Evolutionary conservation across 495 filamentous ascomycete species (phyloP).

Genomic region (Penicillium salamii): DNA sequence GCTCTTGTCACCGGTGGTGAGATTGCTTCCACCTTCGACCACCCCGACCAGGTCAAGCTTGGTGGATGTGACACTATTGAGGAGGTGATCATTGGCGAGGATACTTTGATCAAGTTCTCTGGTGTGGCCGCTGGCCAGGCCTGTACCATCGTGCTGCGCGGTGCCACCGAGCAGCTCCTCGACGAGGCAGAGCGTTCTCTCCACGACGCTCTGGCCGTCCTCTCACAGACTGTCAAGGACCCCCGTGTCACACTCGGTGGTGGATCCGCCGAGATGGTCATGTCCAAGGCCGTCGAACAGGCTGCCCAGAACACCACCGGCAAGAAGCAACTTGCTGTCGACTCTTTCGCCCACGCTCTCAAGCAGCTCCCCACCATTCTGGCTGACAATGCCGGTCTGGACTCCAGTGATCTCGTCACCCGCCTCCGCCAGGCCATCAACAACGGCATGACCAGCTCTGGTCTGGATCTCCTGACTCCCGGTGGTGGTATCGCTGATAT

Average conservation of each 20-base stretch:
- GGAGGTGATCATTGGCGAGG: slow-evolving; percentile 96
- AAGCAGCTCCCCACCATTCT: slow-evolving; percentile 94
- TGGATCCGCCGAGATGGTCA: slow-evolving; percentile 96
- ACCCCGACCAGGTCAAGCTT: slow-evolving; percentile 94
- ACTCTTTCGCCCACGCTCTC: slow-evolving; percentile 82
- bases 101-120: slow-evolving; percentile 95
- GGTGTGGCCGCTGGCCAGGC: slow-evolving; percentile 92
- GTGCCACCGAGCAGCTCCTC: slow-evolving; percentile 92
- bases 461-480: slow-evolving; percentile 82
- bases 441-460: slow-evolving; percentile 86
- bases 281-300: slow-evolving; percentile 96
- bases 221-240: slow-evolving; percentile 95
- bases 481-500: slow-evolving; percentile 95
- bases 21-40: slow-evolving; percentile 96
- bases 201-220: slow-evolving; percentile 93
- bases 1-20: slow-evolving; percentile 95
- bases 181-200: slow-evolving; percentile 96
- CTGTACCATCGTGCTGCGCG: slow-evolving; percentile 94
- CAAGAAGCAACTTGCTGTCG: slow-evolving; percentile 93
- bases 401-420: slow-evolving; percentile 90
- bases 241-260: slow-evolving; percentile 92
- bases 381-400: slow-evolving; percentile 94
- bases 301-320: slow-evolving; percentile 91
- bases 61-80: slow-evolving; percentile 95
- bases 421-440: slow-evolving; percentile 91